phyloP scores from a whole-genome alignment of 2,329 filamentous ascomycete genomes.

The Exophiala sp. region DNA sequence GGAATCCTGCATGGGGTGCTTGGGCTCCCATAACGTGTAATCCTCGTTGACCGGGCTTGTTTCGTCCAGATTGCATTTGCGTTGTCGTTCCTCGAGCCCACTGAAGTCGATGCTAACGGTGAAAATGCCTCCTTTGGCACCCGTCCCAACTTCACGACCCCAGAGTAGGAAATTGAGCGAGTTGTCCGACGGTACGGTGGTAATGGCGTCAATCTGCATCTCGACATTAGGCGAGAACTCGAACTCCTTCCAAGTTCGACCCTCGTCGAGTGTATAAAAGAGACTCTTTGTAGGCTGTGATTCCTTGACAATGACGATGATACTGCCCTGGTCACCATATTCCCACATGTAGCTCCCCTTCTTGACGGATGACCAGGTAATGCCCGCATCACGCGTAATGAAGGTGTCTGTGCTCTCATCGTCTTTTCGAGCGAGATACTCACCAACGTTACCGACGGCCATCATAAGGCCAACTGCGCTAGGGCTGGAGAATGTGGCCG shows the following conservation, averaged over 20 bases:
- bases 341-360: constrained; percentile 90
- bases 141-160: constrained; percentile 54
- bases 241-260: constrained; percentile 69
- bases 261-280: constrained; percentile 75
- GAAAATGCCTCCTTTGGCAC: constrained; percentile 49
- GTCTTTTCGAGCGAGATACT: constrained; percentile 58
- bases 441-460: constrained; percentile 83
- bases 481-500: constrained; percentile 79
- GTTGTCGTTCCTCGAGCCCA: constrained; percentile 61
- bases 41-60: constrained; percentile 54
- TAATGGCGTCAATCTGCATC: constrained; percentile 70
- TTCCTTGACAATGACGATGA: constrained; percentile 79
- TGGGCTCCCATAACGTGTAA: constrained; percentile 82
- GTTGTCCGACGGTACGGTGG: constrained; percentile 80
- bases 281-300: constrained; percentile 60
- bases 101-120: constrained; percentile 86
- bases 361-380: constrained; percentile 78
- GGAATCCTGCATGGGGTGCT: constrained; percentile 69
- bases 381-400: constrained; percentile 83
- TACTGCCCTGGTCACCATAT: constrained; percentile 89
- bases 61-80: constrained; percentile 63
- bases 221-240: constrained; percentile 63
- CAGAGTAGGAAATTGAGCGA: constrained; percentile 90
- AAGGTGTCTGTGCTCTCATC: constrained; percentile 85
- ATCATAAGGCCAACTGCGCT: constrained; percentile 89